Base-by-base conservation (phyloP, 2,329 filamentous ascomycete genomes). In the Verticillium isaacii region DNA sequence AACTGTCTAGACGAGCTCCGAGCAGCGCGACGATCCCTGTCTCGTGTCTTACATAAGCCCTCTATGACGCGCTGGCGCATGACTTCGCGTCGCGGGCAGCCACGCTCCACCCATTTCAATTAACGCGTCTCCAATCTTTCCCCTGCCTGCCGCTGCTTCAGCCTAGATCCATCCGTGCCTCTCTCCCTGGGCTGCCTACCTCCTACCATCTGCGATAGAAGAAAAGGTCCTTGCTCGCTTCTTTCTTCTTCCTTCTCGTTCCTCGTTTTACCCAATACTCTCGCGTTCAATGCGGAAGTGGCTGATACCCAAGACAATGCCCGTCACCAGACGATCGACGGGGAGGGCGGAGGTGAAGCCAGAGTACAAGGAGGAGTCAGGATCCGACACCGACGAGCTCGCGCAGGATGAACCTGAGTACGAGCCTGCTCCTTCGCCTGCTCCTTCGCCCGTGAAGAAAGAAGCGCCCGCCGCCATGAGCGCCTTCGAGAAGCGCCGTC, bases 401-500 rank as follows among this genome's bases (percentile, higher is more conserved):
- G 25, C 32, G 3, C 54, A 17, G 17, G 54, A 32, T 32, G 25
- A 32, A 25, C 25, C 29, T 11, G 54, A 15, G 12, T 17, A 32
- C 7, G 54, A 56, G 32, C 6, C 54, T 25, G 32, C 29, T 8
- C 14, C 54, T 8, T 15, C 15, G 14, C 15, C 25, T 7, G 54
- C 29, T 8, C 14, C 54, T 8, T 15, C 15, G 14, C 15, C 25
- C 2, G 54, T 34, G 14, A 59, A 37, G 45, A 59, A 54, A n/a
- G 50, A 23, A 36, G 58, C 58, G 15, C 70, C 68, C 25, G 82
- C 69, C 73, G 78, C 34, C 39, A 79, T 96, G 68, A 96, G 91
- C 75, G 91, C 92, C 45, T 97, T 96, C 75, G 93, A 97, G 80
- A 88, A 89, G 69, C 88, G 91, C 67, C 85, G 93, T 0, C 85